Base-by-base conservation (phyloP, 306 rosid species). In the Macrotyloma uniflorum region DNA sequence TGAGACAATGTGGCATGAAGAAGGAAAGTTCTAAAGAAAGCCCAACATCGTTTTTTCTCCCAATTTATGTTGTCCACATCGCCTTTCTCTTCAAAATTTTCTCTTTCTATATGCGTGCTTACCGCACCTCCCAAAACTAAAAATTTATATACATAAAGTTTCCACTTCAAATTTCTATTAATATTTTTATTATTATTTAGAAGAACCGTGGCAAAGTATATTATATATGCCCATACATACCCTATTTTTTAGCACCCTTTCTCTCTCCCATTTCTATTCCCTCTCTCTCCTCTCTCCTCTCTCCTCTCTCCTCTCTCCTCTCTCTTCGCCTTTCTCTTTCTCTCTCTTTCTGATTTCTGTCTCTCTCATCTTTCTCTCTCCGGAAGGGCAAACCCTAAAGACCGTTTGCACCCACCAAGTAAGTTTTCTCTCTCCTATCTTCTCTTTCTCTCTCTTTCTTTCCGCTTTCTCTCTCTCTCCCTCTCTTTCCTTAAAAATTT, bases 371-470 rank as follows among this genome's bases (percentile, higher is more conserved):
- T 72, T 81, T 85, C 88, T 93, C 97, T 89, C 97, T 90, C 97
- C 98, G 86, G 96, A 90, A 90, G 93, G 91, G 91, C 90, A 91
- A 93, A 94, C 96, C 96, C 97, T 90, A 89, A 92, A 92, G 98
- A 86, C 91, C 97, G 97, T 91, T 90, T 92, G 86, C 96, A 94
- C 93, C 96, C 90, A 94, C 93, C 88, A 89, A 94, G 98, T 91
- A 91, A 94, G 98, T 90, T 90, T 81, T 85, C 88, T 85, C 88
- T 85, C 85, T 85, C 88, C 91, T 93, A 88, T 86, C 85, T 81
- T 87, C 46, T 76, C 72, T 70, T 82, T 70, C 86, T 35, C 74
- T 43, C 74, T 70, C 54, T 85, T 76, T 42, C 74, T 35, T 53
- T 70, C 69, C 43, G 14, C 16, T 62, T 30, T 80, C 78, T 62